Conservation (phyloP, 768 basidiomycete species). For the Phylloporus arenicola region DNA sequence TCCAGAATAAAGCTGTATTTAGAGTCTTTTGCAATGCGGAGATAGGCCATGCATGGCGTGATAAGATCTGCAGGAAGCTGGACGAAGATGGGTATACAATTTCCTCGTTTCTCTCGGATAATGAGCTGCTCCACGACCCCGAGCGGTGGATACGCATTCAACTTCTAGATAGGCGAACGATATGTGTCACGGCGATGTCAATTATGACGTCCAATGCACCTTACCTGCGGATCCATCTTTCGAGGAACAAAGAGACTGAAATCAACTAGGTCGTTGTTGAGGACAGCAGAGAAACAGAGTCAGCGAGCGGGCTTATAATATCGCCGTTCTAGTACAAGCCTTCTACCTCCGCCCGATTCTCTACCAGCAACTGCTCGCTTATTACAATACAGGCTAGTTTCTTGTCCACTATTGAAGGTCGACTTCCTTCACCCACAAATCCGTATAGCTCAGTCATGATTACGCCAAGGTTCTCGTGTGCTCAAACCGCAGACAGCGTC, state of each 20-base stretch:
- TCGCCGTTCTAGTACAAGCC: background rate
- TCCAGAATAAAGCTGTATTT: slow-evolving; percentile 95
- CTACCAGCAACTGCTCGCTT: background rate
- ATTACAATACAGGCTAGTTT: background rate
- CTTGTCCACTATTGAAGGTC: background rate
- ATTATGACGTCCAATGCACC: slow-evolving; percentile 3
- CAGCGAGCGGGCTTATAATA: background rate
- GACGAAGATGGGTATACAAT: slow-evolving; percentile 89
- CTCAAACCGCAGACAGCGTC: slow-evolving; percentile 53
- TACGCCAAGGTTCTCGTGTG: slow-evolving; percentile 70
- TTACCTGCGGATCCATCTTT: slow-evolving; percentile 49
- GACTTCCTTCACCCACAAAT: background rate
- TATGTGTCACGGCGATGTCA: slow-evolving; percentile 46
- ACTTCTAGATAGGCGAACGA: slow-evolving; percentile 51
- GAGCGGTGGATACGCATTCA: slow-evolving; percentile 66
- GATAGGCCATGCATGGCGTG: slow-evolving; percentile 95
- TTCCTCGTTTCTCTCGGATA: slow-evolving; percentile 76
- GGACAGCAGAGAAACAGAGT: too few species aligned
- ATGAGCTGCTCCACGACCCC: slow-evolving; percentile 74
- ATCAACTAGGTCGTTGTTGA: background rate
- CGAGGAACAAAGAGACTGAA: background rate
- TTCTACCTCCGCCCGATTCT: slow-evolving; percentile 5
- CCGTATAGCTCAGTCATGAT: slow-evolving; percentile 46
- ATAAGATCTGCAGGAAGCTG: slow-evolving; percentile 93
- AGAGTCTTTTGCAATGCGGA: slow-evolving; percentile 86